These are phyloP conservation scores for Candida orba DNA, from an alignment of 805 yeast species.

Conservation along the genomic window DNA sequence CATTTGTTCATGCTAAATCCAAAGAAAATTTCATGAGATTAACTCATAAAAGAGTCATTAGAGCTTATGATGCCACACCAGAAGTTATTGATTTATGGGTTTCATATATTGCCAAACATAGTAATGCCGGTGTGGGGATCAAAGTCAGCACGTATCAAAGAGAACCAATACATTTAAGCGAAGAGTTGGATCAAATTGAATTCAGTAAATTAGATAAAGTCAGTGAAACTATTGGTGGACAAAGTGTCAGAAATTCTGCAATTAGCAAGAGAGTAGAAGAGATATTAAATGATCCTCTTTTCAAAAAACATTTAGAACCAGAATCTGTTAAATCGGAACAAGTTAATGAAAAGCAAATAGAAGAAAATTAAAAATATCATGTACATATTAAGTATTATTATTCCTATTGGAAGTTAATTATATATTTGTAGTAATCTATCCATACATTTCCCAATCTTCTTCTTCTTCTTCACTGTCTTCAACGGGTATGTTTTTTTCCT, in stretches of 20 bases:
- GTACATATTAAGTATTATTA: not conserved
- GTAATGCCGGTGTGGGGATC: constrained; percentile 77
- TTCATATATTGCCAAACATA: constrained; percentile 67
- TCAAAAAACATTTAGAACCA: constrained; percentile 40
- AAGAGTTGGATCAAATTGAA: constrained; percentile 30
- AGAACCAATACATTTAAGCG: constrained; percentile 40
- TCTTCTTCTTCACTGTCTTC: constrained; percentile 41
- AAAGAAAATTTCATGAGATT: constrained; percentile 91
- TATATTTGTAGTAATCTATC: constrained; percentile 22
- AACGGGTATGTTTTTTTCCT: constrained; percentile 30
- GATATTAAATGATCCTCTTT: constrained; percentile 62
- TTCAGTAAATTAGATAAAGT: constrained; percentile 9
- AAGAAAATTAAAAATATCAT: not conserved
- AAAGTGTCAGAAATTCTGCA: constrained; percentile 12
- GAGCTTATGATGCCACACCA: constrained; percentile 78
- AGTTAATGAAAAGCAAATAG: constrained; percentile 9
- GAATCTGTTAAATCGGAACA: constrained; percentile 1
- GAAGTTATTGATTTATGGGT: constrained; percentile 80
- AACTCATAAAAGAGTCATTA: constrained; percentile 68
- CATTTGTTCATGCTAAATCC: constrained; percentile 89
- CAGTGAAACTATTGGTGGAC: constrained; percentile 7
- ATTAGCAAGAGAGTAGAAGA: constrained; percentile 51
- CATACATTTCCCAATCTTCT: constrained; percentile 77
- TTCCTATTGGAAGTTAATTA: not conserved
- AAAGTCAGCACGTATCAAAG: constrained; percentile 58